These are phyloP conservation scores for Saxophila tyrrhenica DNA, from an alignment of 495 filamentous ascomycete genomes.

Conservation along the genomic window DNA sequence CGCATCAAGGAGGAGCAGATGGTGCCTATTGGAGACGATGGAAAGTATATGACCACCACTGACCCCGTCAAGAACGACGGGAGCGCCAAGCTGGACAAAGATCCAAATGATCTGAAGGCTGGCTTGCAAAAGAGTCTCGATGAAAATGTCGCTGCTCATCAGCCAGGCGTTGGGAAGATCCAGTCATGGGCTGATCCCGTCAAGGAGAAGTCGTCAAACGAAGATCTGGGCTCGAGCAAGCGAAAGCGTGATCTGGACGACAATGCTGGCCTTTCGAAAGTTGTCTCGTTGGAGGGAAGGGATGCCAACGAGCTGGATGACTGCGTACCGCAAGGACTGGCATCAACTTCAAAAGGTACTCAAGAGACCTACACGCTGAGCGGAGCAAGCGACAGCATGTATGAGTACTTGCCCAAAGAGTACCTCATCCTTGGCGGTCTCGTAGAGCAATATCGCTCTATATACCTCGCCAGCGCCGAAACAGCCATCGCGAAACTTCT, in stretches of 20 bases:
- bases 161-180: neutral
- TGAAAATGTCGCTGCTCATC: neutral
- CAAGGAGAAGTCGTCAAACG: neutral
- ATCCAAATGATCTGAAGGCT: neutral
- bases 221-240: neutral
- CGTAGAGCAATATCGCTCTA: conserved; percentile 63
- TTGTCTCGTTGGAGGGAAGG: neutral
- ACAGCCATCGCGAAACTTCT: conserved; percentile 64
- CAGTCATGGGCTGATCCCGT: neutral
- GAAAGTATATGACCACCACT: neutral
- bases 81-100: neutral
- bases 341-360: conserved; percentile 9
- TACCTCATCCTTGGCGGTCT: conserved; percentile 70
- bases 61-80: neutral
- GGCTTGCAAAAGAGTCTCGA: neutral
- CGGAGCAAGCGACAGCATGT: conserved; percentile 77
- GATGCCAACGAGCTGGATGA: neutral
- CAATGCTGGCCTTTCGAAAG: neutral
- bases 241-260: neutral
- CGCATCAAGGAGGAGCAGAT: neutral
- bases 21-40: conserved; percentile 3
- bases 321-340: conserved; percentile 29
- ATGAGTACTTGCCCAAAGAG: conserved; percentile 89
- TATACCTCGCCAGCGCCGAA: conserved; percentile 67
- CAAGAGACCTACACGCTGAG: conserved; percentile 59